These are phyloP conservation scores for Cryptococcus depauperatus DNA, from an alignment of 1,284 basidiomycete species.

Conservation along the genomic window DNA sequence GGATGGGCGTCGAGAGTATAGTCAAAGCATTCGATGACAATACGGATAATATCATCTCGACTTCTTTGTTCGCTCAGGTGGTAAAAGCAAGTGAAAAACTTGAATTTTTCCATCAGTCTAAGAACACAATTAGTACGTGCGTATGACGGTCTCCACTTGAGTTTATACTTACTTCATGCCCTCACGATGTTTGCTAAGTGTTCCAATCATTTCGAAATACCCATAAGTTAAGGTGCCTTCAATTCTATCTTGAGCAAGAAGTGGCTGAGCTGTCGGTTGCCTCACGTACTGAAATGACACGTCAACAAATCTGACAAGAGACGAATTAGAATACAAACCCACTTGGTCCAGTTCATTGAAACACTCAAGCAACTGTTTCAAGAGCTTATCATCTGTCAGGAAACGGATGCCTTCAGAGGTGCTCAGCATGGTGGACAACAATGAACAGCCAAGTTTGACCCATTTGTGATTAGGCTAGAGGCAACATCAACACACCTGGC, in stretches of 20 bases:
- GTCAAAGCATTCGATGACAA: conserved; percentile 85
- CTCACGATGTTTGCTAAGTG: conserved; percentile 74
- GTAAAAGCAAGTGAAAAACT: conserved; percentile 91
- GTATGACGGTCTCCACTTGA: no score
- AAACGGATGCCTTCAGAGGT: conserved; percentile 77
- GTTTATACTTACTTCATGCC: conserved; percentile 84
- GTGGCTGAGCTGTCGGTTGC: conserved; percentile 52
- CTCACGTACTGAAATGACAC: conserved; percentile 33
- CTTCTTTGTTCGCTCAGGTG: conserved; percentile 82
- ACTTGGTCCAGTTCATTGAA: conserved; percentile 91
- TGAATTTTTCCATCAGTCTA: conserved; percentile 81
- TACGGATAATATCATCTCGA: conserved; percentile 83
- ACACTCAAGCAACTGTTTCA: conserved; percentile 76
- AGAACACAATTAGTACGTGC: no score
- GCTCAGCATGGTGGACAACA: conserved; percentile 74
- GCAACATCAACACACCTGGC: not conserved
- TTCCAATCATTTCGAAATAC: conserved; percentile 94
- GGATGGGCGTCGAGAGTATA: conserved; percentile 85
- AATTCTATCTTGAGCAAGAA: conserved; percentile 78
- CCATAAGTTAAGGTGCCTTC: conserved; percentile 78
- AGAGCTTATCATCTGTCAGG: conserved; percentile 76
- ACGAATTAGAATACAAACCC: conserved; percentile 29
- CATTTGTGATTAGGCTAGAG: conserved; percentile 64
- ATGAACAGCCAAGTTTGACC: conserved; percentile 73
- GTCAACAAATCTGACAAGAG: not conserved